These are phyloP conservation scores for Paxillus involutus DNA, from an alignment of 768 basidiomycete genomes.

Conservation along the genomic window DNA sequence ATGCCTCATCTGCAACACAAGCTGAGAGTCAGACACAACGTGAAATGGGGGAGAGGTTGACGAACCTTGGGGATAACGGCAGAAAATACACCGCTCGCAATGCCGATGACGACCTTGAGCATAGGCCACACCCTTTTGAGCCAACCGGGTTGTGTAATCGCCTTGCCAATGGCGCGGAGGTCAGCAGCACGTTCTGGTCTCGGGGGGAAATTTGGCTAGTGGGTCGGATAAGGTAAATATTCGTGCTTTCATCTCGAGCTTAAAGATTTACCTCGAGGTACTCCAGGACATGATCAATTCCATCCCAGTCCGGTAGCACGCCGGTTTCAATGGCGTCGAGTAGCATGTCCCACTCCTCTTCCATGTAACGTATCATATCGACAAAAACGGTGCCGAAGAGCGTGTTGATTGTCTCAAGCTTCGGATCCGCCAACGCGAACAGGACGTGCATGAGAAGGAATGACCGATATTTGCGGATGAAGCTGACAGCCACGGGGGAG, in stretches of 20 bases:
- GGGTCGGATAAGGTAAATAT: background rate
- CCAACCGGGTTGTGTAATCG: slow-evolving; percentile 15
- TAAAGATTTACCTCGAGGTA: slow-evolving; percentile 12
- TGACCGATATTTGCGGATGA: slow-evolving; percentile 17
- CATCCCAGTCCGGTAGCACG: slow-evolving; percentile 17
- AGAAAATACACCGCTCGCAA: slow-evolving; percentile 18
- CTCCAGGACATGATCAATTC: slow-evolving; percentile 12
- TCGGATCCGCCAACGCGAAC: slow-evolving; percentile 19
- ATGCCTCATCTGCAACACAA: slow-evolving; percentile 6
- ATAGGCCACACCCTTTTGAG: slow-evolving; percentile 11
- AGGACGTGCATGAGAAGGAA: slow-evolving; percentile 21
- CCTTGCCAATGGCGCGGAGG: slow-evolving; percentile 15
- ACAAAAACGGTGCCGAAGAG: slow-evolving; percentile 18
- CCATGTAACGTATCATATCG: slow-evolving; percentile 21
- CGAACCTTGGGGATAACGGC: slow-evolving; percentile 13
- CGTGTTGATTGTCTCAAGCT: slow-evolving; percentile 15
- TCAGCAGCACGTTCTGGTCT: slow-evolving; percentile 13
- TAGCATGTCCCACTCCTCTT: slow-evolving; percentile 19
- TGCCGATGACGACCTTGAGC: slow-evolving; percentile 15
- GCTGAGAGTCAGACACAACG: background rate
- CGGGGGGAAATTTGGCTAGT: slow-evolving; percentile 12
- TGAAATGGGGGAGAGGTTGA: no score
- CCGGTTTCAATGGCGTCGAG: slow-evolving; percentile 15
- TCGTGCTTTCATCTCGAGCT: no score
- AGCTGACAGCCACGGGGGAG: slow-evolving; percentile 18